These are phyloP conservation scores for Rhododendron simsii DNA, from an alignment of 148 eudicot species.

Conservation along the genomic window DNA sequence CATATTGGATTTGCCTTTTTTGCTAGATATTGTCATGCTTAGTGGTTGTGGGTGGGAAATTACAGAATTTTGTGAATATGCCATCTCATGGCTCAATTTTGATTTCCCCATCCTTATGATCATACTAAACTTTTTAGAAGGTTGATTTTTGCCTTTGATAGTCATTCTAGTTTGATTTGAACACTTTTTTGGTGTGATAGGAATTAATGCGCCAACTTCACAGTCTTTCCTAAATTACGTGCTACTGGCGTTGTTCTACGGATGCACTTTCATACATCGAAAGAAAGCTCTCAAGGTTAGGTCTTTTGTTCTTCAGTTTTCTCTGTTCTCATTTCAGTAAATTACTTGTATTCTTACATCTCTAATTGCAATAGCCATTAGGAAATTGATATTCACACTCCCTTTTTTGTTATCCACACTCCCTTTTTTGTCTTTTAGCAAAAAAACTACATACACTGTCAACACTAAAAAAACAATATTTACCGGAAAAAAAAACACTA, in stretches of 20 bases:
- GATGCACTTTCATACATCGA: constrained; percentile 41
- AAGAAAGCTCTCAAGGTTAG: constrained; percentile 58
- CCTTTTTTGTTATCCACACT: too few relatives aligned
- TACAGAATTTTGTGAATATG: not conserved
- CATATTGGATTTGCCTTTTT: not conserved
- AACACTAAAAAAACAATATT: too few relatives aligned
- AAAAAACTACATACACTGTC: too few relatives aligned
- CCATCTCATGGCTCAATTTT: not conserved
- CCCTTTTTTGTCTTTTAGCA: too few relatives aligned
- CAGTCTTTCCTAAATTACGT: constrained; percentile 79
- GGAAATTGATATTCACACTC: too few relatives aligned
- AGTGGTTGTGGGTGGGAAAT: not conserved
- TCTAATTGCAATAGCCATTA: not conserved
- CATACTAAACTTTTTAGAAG: not conserved
- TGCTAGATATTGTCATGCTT: not conserved
- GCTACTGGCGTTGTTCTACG: constrained; percentile 64
- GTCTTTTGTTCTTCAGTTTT: constrained; percentile 2
- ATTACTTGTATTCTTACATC: not conserved
- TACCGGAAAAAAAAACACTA: too few relatives aligned
- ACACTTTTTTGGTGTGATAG: constrained; percentile 20
- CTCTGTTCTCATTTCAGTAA: constrained; percentile 1
- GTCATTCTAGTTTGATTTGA: not conserved
- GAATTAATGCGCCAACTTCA: constrained; percentile 86
- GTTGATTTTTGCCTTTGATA: not conserved
- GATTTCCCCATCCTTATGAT: not conserved